Percentiles rank a stretch among this genome's conserved stretches.
phyloP scores from a whole-genome alignment of 176 grass and related monocot genomes.

The Phyllostachys edulis region DNA sequence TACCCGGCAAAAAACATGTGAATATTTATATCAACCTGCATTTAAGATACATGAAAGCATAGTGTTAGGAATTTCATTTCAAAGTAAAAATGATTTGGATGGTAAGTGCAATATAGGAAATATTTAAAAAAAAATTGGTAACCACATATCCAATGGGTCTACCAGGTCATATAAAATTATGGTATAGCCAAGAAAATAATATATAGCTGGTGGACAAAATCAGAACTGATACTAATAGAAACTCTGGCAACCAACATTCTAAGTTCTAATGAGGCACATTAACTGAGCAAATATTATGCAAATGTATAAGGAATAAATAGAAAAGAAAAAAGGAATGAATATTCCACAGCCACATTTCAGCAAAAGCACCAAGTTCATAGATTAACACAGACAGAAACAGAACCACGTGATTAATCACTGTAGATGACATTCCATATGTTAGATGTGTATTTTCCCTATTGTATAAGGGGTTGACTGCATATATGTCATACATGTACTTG shows the following conservation, averaged over 20 bases:
- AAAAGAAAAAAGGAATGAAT: not conserved
- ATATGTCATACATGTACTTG: too few relatives aligned
- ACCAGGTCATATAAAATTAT: too few relatives aligned
- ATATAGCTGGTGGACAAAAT: not conserved
- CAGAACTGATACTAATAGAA: not conserved
- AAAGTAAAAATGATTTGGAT: not conserved
- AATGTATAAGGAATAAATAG: not conserved
- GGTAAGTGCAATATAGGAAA: not conserved
- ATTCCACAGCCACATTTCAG: not conserved
- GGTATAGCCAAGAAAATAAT: too few relatives aligned
- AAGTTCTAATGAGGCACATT: not conserved
- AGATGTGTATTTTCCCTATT: too few relatives aligned
- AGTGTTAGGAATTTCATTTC: constrained; percentile 7
- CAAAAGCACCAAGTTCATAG: not conserved
- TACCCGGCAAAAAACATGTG: constrained; percentile 72
- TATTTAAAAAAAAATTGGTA: not conserved
- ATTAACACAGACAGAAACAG: not conserved
- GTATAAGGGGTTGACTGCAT: too few relatives aligned
- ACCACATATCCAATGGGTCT: too few relatives aligned
- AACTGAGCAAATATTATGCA: not conserved
- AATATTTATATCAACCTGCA: constrained; percentile 66
- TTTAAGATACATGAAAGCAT: not conserved
- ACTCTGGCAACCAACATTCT: not conserved
- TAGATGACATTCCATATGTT: not conserved
- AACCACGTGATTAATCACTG: not conserved